Conservation (phyloP, 495 filamentous ascomycete genomes). For the Sabuloglossum arenarium region DNA sequence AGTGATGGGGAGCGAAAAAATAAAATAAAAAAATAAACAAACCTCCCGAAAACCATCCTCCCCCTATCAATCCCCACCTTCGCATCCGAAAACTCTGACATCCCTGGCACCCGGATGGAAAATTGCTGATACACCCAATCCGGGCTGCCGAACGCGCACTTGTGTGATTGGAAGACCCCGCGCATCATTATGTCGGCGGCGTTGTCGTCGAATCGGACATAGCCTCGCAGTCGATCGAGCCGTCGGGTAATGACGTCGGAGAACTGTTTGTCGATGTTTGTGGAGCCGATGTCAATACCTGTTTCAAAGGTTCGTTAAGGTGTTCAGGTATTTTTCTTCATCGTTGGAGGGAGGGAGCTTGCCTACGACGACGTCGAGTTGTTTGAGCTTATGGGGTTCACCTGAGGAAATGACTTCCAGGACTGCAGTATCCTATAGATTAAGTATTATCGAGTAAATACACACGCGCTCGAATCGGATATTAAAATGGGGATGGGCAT, state of each 20-base stretch:
- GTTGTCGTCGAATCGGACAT: background rate
- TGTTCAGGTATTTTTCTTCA: background rate
- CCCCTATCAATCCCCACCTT: background rate
- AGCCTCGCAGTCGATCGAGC: constrained; percentile 11
- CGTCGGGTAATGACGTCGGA: constrained; percentile 12
- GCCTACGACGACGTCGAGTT: constrained; percentile 22
- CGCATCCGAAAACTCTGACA: background rate
- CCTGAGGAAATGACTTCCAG: constrained; percentile 16
- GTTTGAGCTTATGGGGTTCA: constrained; percentile 17
- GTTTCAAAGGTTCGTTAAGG: constrained; percentile 12
- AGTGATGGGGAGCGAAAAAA: too few relatives aligned
- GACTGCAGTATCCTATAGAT: constrained; percentile 19
- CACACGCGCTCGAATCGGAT: too few relatives aligned
- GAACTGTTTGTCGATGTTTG: constrained; percentile 19
- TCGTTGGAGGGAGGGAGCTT: background rate
- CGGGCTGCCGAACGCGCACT: constrained; percentile 18
- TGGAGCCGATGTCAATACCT: constrained; percentile 16
- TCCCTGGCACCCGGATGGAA: background rate
- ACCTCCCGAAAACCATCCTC: background rate
- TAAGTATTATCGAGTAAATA: too few relatives aligned
- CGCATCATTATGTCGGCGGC: constrained; percentile 19
- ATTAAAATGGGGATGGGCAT: background rate
- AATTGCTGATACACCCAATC: background rate
- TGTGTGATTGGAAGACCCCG: constrained; percentile 19
- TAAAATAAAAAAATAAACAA: background rate